phyloP scores from a whole-genome alignment of 768 basidiomycete species.

The Suillus hirtellus region DNA sequence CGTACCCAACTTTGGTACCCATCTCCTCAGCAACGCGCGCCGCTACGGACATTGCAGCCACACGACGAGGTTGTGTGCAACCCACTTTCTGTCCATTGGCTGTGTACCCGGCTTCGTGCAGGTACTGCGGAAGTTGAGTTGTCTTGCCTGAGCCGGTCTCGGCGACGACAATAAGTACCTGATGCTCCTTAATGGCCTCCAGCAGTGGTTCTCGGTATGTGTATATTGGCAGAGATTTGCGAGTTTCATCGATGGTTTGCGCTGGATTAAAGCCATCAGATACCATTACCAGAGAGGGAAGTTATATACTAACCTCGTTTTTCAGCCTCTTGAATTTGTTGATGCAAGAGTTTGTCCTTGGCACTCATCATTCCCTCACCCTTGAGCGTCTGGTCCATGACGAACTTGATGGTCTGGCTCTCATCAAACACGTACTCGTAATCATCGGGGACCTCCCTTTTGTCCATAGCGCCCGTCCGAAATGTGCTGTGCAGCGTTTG shows the following conservation, averaged over 20 bases:
- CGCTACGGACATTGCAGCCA: slow-evolving; percentile 99
- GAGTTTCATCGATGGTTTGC: slow-evolving; percentile 87
- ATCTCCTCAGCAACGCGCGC: slow-evolving; percentile 99
- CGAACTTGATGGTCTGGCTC: slow-evolving; percentile 93
- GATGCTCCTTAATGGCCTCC: slow-evolving; percentile 85
- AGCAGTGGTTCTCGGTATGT: slow-evolving; percentile 86
- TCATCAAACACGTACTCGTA: slow-evolving; percentile 99
- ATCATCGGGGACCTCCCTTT: slow-evolving; percentile 73
- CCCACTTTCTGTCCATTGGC: slow-evolving; percentile 80
- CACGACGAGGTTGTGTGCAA: slow-evolving; percentile 97
- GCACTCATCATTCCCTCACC: slow-evolving; percentile 73
- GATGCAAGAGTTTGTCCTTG: slow-evolving; percentile 81
- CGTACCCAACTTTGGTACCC: slow-evolving; percentile 94
- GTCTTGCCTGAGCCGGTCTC: slow-evolving; percentile 99
- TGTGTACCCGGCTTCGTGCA: slow-evolving; percentile 97
- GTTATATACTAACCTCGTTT: slow-evolving; percentile 62
- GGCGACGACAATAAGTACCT: slow-evolving; percentile 95
- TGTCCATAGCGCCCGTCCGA: slow-evolving; percentile 91
- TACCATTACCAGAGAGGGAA: slow-evolving; percentile 1
- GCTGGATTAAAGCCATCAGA: slow-evolving; percentile 44
- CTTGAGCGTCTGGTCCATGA: slow-evolving; percentile 77
- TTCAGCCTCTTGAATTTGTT: slow-evolving; percentile 91
- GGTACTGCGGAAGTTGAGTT: slow-evolving; percentile 96
- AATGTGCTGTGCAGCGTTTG: slow-evolving; percentile 90
- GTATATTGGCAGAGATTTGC: slow-evolving; percentile 92